Conservation (phyloP, 305 asterid species). For the Fraxinus nigra region DNA sequence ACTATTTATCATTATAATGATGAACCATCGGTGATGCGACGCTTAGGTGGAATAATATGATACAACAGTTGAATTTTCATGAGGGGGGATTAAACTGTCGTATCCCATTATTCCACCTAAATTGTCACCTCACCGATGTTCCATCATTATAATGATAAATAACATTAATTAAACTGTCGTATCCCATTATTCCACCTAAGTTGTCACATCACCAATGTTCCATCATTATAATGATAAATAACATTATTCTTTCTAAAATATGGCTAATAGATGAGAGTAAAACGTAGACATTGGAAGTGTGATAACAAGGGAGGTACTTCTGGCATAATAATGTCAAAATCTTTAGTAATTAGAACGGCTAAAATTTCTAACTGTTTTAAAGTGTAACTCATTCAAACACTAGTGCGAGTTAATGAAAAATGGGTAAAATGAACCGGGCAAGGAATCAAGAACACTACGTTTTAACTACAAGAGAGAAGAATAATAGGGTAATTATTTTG, state of each 20-base stretch:
- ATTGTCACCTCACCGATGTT: too few species aligned
- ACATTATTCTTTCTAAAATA: background rate
- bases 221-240: too few species aligned
- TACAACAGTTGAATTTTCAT: too few species aligned
- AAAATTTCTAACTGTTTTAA: background rate
- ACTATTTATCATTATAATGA: too few species aligned
- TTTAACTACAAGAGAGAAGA: background rate
- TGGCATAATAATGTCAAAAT: background rate
- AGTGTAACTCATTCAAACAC: background rate
- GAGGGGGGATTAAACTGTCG: too few species aligned
- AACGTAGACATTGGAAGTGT: background rate
- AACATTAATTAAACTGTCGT: too few species aligned
- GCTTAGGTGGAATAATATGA: too few species aligned
- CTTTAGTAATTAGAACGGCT: background rate
- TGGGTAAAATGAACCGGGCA: background rate
- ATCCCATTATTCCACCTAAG: too few species aligned
- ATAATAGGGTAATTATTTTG: background rate
- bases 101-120: too few species aligned
- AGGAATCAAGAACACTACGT: background rate
- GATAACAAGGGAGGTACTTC: background rate
- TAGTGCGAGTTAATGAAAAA: background rate
- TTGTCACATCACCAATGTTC: too few species aligned
- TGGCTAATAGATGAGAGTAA: background rate
- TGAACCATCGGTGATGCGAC: too few species aligned
- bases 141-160: too few species aligned